Base-by-base conservation (phyloP, 352 stramenopile genomes). In the Globisporangium okanoganense region DNA sequence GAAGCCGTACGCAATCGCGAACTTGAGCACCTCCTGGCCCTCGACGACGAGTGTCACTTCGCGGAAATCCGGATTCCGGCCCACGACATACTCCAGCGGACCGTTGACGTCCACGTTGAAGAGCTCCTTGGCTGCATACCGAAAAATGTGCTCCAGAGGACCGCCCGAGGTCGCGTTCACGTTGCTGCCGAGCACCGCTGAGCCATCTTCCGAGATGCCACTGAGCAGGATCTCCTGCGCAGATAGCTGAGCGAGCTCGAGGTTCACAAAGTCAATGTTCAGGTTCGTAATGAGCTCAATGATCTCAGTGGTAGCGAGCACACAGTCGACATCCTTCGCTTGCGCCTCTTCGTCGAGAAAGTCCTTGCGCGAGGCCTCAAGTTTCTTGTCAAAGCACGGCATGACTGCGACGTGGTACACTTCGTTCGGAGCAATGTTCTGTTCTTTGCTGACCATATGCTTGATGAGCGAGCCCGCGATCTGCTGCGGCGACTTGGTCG, bases 331-430 rank as follows among this genome's bases (percentile, higher is more conserved):
- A 44, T 98, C 95, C 47, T 88, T 92, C 14, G 69, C 85, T 38
- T 88, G 67, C 8, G 78, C 70, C 10, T 70, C 74, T 4, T 77
- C 77, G 48, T 89, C 80, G 24, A 90, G 54, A 57, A 96, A 96
- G 66, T 95, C 79, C 62, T 95, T 96, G 8, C 97, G 87, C 12
- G 93, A 98, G 0, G 96, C 96, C 75, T 99, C 97, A 8, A 99
- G 77, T 68, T 99, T 99, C 79, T 99, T 99, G 71, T 99, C 97
- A 65, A 98, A 98, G 82, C 97, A 99, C 33, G 97, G 97, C 96
- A 99, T 99, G 38, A 99, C 80, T 2, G 95, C 93, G 55, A 98
- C 90, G 75, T 99, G 91, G 70, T 97, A 98, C 8, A 98, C 85
- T 36, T 97, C 75, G 27, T 64, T 74, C 12, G 78, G 62, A 0